These are phyloP conservation scores for Aspergillus latus DNA, from an alignment of 2,329 filamentous ascomycete species.

Conservation along the genomic window DNA sequence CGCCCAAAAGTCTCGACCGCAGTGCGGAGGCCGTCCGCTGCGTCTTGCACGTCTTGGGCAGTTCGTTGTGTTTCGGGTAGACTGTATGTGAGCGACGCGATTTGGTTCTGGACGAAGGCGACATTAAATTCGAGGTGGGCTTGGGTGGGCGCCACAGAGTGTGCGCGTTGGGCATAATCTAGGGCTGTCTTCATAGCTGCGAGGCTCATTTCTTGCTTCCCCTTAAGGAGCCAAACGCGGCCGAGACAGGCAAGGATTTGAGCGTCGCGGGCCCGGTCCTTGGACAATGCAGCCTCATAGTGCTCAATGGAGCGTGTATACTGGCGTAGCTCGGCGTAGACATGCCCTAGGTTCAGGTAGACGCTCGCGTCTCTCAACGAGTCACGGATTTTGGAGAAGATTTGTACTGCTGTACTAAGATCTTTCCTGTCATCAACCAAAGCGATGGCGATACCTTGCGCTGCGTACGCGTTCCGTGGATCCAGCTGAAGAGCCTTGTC, in stretches of 20 bases:
- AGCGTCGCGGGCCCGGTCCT: conserved; percentile 75
- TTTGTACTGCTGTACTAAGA: conserved; percentile 73
- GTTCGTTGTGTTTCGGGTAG: conserved; percentile 75
- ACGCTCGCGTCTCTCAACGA: conserved; percentile 86
- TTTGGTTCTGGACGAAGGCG: conserved; percentile 93
- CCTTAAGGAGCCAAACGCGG: conserved; percentile 81
- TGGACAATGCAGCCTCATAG: conserved; percentile 81
- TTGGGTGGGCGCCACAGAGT: conserved; percentile 76
- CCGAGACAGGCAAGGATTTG: conserved; percentile 82
- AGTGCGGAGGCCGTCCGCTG: conserved; percentile 75
- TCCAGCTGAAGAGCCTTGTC: conserved; percentile 97
- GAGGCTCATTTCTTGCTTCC: conserved; percentile 65
- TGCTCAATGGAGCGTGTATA: conserved; percentile 89
- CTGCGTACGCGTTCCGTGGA: conserved; percentile 90
- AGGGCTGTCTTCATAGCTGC: conserved; percentile 64
- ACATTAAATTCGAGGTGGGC: conserved; percentile 96
- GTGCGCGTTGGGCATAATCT: conserved; percentile 65
- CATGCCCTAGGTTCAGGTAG: conserved; percentile 89
- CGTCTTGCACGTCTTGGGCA: conserved; percentile 75
- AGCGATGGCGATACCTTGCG: conserved; percentile 92
- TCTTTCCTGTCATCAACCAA: conserved; percentile 94
- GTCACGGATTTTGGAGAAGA: conserved; percentile 87
- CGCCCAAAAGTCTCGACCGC: conserved; percentile 71
- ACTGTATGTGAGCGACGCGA: conserved; percentile 75
- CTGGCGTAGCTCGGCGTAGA: conserved; percentile 86